phyloP scores from a whole-genome alignment of 768 basidiomycete genomes.

The Russula emetica region DNA sequence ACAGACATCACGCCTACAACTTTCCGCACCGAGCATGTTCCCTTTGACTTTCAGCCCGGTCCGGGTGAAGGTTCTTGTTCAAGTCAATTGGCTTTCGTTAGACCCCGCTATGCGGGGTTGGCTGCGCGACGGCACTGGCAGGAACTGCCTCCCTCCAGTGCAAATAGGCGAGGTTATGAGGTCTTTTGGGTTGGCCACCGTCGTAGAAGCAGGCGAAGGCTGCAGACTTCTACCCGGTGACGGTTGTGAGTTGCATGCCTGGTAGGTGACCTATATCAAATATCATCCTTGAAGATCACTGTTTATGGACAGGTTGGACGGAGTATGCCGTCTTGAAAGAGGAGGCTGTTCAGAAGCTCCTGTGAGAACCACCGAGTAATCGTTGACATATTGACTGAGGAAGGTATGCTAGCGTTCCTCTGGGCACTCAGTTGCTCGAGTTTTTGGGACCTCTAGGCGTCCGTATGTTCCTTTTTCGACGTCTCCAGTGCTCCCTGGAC shows the following conservation, averaged over 20 bases:
- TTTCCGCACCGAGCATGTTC: conserved; percentile 57
- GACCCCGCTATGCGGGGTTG: conserved; percentile 91
- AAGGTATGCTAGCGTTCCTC: conserved; percentile 44
- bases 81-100: conserved; percentile 71
- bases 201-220: conserved; percentile 54
- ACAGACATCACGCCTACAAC: conserved; percentile 67
- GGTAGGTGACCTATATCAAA: conserved; percentile 43
- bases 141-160: conserved; percentile 57
- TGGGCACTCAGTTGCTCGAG: conserved; percentile 65
- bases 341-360: conserved; percentile 46
- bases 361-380: conserved; percentile 40
- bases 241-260: conserved; percentile 52
- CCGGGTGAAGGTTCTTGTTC: conserved; percentile 63
- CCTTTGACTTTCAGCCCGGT: conserved; percentile 52
- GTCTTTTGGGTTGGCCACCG: conserved; percentile 58
- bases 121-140: conserved; percentile 62
- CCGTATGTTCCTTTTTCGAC: conserved; percentile 43
- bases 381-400: neutral
- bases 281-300: neutral
- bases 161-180: conserved; percentile 60
- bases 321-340: conserved; percentile 66
- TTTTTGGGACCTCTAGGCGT: conserved; percentile 79
- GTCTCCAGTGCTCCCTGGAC: neutral
- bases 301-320: conserved; percentile 56
- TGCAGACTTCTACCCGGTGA: conserved; percentile 62